A percentile compares a stretch with the other conserved stretches of the same genome.
Evolutionary conservation across 2,329 filamentous ascomycete genomes (phyloP).

Genomic region (Paracoccidioides brasiliensis): DNA sequence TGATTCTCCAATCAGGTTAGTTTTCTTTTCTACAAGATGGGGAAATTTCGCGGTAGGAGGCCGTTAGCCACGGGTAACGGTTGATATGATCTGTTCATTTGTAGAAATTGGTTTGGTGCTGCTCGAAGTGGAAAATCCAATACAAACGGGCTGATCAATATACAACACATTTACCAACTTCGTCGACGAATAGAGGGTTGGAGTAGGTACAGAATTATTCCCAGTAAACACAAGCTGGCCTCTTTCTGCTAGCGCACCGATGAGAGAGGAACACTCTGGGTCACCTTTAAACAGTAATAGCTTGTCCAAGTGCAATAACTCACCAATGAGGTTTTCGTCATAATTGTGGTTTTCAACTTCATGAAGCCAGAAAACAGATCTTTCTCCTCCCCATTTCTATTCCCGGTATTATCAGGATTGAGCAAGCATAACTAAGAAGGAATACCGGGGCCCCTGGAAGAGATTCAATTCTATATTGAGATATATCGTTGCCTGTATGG

Average conservation of each 20-base stretch:
- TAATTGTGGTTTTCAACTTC: conserved; percentile 19
- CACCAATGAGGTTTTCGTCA: conserved; percentile 24
- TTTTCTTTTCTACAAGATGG: conserved; percentile 19
- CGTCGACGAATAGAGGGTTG: conserved; percentile 11
- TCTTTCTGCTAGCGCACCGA: conserved; percentile 19
- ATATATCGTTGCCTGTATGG: conserved; percentile 2
- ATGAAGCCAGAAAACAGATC: conserved; percentile 28
- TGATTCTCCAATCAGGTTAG: conserved; percentile 28
- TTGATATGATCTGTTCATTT: conserved; percentile 19
- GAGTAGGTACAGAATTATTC: conserved; percentile 10
- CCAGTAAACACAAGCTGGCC: conserved; percentile 22
- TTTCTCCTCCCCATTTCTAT: conserved; percentile 15
- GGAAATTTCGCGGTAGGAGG: conserved; percentile 21
- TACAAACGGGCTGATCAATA: conserved; percentile 26
- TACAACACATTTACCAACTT: conserved; percentile 23
- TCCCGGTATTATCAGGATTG: conserved; percentile 21
- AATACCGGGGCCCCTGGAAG: conserved; percentile 19
- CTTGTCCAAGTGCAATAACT: conserved; percentile 3
- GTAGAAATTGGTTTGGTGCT: conserved; percentile 16
- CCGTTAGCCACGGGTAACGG: conserved; percentile 21
- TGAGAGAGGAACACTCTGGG: conserved; percentile 11
- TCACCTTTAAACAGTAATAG: conserved; percentile 9
- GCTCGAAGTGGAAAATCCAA: conserved; percentile 23
- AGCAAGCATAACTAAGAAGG: conserved; percentile 24
- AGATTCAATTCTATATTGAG: conserved; percentile 19